phyloP scores from a whole-genome alignment of 495 filamentous ascomycete genomes.

The Xylaria sp. region DNA sequence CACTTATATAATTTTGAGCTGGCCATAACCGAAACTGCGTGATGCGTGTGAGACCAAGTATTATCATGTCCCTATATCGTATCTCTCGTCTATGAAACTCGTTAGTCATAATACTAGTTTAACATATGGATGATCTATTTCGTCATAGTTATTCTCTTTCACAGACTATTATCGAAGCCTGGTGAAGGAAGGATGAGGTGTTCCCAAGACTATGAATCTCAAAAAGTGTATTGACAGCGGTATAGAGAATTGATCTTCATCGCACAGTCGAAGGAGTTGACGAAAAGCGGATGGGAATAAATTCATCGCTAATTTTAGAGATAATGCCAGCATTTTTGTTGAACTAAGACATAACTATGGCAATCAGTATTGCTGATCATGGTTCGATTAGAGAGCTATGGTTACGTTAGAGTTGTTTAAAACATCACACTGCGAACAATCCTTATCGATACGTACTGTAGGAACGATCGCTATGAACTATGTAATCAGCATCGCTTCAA shows the following conservation, averaged over 20 bases:
- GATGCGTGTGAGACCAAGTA: not conserved
- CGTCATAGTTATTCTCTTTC: not conserved
- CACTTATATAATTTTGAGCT: not conserved
- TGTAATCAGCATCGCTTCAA: not conserved
- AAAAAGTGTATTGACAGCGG: not conserved
- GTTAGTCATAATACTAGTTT: not conserved
- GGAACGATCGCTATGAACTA: not conserved
- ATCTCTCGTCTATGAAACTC: not conserved
- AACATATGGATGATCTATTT: not conserved
- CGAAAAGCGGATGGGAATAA: not conserved
- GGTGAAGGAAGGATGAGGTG: not conserved
- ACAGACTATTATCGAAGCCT: not conserved
- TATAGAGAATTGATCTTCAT: not conserved
- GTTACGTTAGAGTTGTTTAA: not conserved
- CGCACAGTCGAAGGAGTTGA: not conserved
- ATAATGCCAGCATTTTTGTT: not conserved
- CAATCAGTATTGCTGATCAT: slow-evolving; percentile 4
- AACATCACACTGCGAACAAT: not conserved
- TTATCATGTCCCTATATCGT: not conserved
- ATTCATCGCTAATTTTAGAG: slow-evolving; percentile 1
- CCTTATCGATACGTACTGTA: slow-evolving; percentile 3
- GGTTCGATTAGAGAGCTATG: not conserved
- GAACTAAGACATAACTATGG: not conserved
- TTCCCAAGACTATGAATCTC: not conserved
- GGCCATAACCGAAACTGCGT: not conserved